Evolutionary conservation across 2,329 filamentous ascomycete genomes (phyloP).

Genomic region (Torrubiella hemipterigena): DNA sequence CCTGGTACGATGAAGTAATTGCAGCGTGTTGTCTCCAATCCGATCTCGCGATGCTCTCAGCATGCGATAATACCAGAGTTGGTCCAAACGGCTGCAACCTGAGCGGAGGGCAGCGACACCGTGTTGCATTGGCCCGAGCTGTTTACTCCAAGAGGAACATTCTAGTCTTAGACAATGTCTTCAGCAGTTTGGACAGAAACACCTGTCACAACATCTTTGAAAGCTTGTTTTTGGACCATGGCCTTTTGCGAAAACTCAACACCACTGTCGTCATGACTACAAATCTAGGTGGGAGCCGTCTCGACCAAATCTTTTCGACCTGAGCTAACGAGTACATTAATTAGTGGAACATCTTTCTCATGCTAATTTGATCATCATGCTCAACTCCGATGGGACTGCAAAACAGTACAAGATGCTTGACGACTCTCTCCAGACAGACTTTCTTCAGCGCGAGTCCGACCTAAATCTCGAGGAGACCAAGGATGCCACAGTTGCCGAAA

Average conservation of each 20-base stretch:
- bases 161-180: not conserved
- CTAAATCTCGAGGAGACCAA: no score
- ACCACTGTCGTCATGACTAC: not conserved
- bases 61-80: not conserved
- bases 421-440: no score
- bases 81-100: conserved; percentile 7
- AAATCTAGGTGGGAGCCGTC: no score
- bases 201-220: not conserved
- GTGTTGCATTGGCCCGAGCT: conserved; percentile 7
- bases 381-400: no score
- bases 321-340: no score
- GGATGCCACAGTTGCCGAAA: no score
- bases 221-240: not conserved
- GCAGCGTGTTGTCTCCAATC: conserved; percentile 3
- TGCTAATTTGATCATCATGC: no score
- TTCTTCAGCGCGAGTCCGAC: no score
- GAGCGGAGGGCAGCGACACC: conserved; percentile 11
- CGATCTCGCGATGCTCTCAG: conserved; percentile 22
- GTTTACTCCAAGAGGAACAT: not conserved
- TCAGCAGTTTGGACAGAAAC: not conserved
- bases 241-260: not conserved
- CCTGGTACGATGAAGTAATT: not conserved
- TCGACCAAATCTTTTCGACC: no score
- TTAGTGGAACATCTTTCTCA: no score
- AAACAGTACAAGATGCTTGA: no score